Base-by-base conservation (phyloP, 169 alveolate genomes). In the Eimeria maxima region DNA sequence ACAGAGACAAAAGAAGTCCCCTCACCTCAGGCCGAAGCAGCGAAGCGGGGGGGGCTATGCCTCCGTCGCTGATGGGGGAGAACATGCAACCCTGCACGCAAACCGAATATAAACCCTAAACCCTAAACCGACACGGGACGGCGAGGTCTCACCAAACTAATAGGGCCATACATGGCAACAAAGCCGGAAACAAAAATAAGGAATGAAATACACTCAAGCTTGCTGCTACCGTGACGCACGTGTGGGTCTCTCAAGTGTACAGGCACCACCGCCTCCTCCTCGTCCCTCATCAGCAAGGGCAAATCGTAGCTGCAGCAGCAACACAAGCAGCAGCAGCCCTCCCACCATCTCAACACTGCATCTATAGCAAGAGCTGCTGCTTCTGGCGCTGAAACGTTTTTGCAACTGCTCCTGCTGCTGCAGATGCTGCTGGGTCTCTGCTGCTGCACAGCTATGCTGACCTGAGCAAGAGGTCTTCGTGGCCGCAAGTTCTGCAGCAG, bases 281-380 rank as follows among this genome's bases (percentile, higher is more conserved):
- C 88, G 63, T 76, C 88, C 88, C 88, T 10, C 88, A 76, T 38
- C 88, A 76, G 27, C 13, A 76, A 20, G 24, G 88, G 88, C 88
- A 76, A 44, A 20, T 76, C 88, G 57, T 76, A 76, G 50, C 88
- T 76, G 57, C 50, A 44, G 57, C 88, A 76, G 63, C 50, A 29
- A 76, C 88, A 44, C 88, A 29, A 29, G 13, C 81, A 71, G 42
- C 81, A 27, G 22, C 81, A 71, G 11, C 42, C 45, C 42, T n/a
- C 13, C 2, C 5, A 13, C 81, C 47, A 38, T 11, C 81, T n/a
- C 11, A 42, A 42, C 42, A 7, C 81, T 8, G 47, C 47, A 71
- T 45, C 24, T 20, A 22, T 38, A n/a, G n/a, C n/a, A n/a, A n/a
- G n/a, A n/a, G n/a, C n/a, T n/a, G n/a, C n/a, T n/a, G n/a, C n/a